Conservation (phyloP, 176 grass and related monocot genomes). For the Guadua angustifolia region DNA sequence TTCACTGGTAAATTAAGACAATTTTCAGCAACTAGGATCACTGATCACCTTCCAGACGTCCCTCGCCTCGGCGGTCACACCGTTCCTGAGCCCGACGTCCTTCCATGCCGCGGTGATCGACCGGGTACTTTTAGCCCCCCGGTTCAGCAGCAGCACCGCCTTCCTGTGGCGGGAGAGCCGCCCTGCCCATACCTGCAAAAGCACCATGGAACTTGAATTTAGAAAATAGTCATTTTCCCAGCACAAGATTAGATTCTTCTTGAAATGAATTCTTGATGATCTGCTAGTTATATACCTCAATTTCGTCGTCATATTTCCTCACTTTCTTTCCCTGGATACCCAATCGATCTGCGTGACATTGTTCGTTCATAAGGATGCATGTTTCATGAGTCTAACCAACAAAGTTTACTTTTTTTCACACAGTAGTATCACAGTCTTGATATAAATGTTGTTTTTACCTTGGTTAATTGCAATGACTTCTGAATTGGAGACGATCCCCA, state of each 20-base stretch:
- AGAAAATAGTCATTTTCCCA: neutral
- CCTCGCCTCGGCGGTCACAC: conserved; percentile 51
- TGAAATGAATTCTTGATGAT: neutral
- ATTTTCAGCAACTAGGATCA: neutral
- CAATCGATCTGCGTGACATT: conserved; percentile 52
- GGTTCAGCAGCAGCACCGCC: conserved; percentile 73
- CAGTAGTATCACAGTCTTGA: neutral
- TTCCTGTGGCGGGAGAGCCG: conserved; percentile 49
- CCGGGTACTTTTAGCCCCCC: neutral
- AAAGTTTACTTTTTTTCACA: neutral
- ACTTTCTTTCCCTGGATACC: conserved; percentile 79
- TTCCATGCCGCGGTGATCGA: conserved; percentile 47
- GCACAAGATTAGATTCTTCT: neutral
- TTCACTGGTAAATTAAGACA: neutral
- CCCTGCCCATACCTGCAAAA: conserved; percentile 69
- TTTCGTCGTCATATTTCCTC: conserved; percentile 47
- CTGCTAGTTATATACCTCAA: conserved; percentile 49
- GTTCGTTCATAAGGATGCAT: neutral
- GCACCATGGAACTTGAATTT: conserved; percentile 4
- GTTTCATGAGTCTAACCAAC: neutral
- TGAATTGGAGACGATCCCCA: conserved; percentile 60
- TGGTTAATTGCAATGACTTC: conserved; percentile 86
- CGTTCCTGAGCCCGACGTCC: conserved; percentile 56
- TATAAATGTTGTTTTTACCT: conserved; percentile 43
- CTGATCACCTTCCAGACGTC: conserved; percentile 63